These are phyloP conservation scores for Nidula microcarpa DNA, from an alignment of 768 basidiomycete genomes.

Conservation along the genomic window DNA sequence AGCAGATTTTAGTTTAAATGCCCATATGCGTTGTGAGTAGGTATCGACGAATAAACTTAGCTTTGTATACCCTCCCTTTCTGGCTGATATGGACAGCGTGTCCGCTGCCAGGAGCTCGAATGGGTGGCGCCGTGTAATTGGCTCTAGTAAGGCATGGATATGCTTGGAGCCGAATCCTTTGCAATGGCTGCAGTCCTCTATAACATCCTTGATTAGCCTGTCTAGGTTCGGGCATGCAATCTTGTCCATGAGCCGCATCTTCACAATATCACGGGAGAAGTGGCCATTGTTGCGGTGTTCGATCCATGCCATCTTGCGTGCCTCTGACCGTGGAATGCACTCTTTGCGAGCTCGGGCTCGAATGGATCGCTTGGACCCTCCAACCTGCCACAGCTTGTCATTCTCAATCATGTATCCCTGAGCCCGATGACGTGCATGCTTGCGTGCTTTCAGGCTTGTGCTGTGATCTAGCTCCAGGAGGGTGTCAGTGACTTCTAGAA, in stretches of 20 bases:
- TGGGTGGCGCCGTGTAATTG: constrained; percentile 28
- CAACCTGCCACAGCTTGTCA: constrained; percentile 20
- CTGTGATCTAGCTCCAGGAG: constrained; percentile 14
- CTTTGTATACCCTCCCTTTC: constrained; percentile 23
- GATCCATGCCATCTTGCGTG: constrained; percentile 11
- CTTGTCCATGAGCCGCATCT: constrained; percentile 20
- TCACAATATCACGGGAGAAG: constrained; percentile 28
- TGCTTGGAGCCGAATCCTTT: constrained; percentile 26
- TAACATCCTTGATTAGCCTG: constrained; percentile 15
- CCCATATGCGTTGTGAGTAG: constrained; percentile 25
- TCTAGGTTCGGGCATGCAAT: constrained; percentile 22
- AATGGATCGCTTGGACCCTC: constrained; percentile 4
- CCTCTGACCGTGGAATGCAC: constrained; percentile 22
- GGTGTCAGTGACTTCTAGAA: constrained; percentile 16
- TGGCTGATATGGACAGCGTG: constrained; percentile 26
- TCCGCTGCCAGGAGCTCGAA: constrained; percentile 32
- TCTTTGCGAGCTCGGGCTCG: constrained; percentile 16
- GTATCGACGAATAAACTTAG: constrained; percentile 24
- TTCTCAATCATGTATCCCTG: constrained; percentile 19
- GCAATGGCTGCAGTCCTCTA: constrained; percentile 19
- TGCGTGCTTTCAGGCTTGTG: constrained; percentile 6
- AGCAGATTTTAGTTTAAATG: constrained; percentile 18
- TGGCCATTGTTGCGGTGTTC: constrained; percentile 22
- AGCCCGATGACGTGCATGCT: constrained; percentile 17
- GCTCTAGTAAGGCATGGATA: constrained; percentile 29